Evolutionary conservation across 345 rosid species (phyloP).

Genomic region (Pelargonium nanum): DNA sequence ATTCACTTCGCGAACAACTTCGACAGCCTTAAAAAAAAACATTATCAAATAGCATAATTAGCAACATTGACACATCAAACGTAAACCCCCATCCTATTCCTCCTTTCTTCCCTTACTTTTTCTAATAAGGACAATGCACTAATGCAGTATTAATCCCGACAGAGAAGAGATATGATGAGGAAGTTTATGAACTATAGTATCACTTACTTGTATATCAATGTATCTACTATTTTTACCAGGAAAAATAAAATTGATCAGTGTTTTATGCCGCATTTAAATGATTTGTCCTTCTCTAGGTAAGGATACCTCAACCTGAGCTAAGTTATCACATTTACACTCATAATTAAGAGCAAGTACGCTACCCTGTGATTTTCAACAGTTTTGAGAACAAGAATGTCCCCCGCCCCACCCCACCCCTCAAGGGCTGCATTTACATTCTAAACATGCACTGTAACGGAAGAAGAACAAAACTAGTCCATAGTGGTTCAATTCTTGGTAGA

Average conservation of each 20-base stretch:
- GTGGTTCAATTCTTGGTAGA: too few relatives aligned
- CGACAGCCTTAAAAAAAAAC: constrained; percentile 40
- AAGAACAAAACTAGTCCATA: too few relatives aligned
- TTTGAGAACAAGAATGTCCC: too few relatives aligned
- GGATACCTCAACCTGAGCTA: background rate
- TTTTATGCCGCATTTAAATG: background rate
- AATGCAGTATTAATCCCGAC: too few relatives aligned
- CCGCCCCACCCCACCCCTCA: too few relatives aligned
- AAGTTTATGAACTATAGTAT: background rate
- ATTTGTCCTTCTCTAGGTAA: background rate
- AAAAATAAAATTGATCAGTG: background rate
- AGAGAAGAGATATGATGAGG: background rate
- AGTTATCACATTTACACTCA: background rate
- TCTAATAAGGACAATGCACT: too few relatives aligned
- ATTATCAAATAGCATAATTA: background rate
- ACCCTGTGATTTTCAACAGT: too few relatives aligned
- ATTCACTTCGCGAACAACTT: constrained; percentile 53
- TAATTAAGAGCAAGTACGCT: too few relatives aligned
- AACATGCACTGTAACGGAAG: too few relatives aligned
- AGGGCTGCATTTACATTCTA: too few relatives aligned
- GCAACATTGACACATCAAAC: background rate
- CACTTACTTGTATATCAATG: background rate
- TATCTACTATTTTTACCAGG: background rate
- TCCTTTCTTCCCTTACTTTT: too few relatives aligned
- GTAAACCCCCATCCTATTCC: too few relatives aligned